A percentile compares a stretch with the other conserved stretches of the same genome.
These are phyloP conservation scores for Diutina sp. DNA, from an alignment of 1,139 yeast species.

Conservation along the genomic window DNA sequence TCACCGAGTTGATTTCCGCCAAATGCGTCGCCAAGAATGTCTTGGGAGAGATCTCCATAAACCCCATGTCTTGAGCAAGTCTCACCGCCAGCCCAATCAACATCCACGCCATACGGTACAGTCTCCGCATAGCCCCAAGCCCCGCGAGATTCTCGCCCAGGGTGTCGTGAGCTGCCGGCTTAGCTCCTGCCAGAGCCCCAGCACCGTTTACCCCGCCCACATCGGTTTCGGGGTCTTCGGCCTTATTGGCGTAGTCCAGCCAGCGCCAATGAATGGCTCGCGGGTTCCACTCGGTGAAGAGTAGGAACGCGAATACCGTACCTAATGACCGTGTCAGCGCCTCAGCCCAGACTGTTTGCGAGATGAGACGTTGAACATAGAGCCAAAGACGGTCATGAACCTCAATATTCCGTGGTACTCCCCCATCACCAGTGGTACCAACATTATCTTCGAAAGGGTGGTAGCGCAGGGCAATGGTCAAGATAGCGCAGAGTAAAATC, in stretches of 20 bases:
- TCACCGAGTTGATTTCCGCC: conserved; percentile 67
- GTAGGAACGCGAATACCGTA: conserved; percentile 68
- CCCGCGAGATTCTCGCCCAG: conserved; percentile 43
- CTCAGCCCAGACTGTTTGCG: conserved; percentile 91
- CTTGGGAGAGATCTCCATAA: conserved; percentile 60
- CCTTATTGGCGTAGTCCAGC: conserved; percentile 72
- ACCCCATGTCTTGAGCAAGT: conserved; percentile 77
- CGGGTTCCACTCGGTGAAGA: conserved; percentile 95
- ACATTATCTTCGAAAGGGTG: conserved; percentile 31
- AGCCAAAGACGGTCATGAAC: conserved; percentile 76
- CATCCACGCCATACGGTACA: conserved; percentile 92
- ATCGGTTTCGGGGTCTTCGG: conserved; percentile 17
- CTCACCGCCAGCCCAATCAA: conserved; percentile 78
- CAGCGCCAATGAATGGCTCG: conserved; percentile 85
- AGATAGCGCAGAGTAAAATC: conserved; percentile 62
- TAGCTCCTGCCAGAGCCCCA: not conserved
- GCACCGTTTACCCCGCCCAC: not conserved
- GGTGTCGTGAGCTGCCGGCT: conserved; percentile 2
- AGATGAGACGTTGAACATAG: conserved; percentile 67
- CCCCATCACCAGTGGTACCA: conserved; percentile 9
- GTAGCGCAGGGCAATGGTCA: conserved; percentile 71
- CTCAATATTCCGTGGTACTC: conserved; percentile 30
- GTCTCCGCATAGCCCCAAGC: conserved; percentile 71
- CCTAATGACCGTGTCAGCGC: conserved; percentile 83
- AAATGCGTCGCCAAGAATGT: conserved; percentile 76